Percentiles rank a stretch among this genome's conserved stretches.
Conservation (phyloP, 129 eudicot genomes). For the Helichrysum umbraculigerum region DNA sequence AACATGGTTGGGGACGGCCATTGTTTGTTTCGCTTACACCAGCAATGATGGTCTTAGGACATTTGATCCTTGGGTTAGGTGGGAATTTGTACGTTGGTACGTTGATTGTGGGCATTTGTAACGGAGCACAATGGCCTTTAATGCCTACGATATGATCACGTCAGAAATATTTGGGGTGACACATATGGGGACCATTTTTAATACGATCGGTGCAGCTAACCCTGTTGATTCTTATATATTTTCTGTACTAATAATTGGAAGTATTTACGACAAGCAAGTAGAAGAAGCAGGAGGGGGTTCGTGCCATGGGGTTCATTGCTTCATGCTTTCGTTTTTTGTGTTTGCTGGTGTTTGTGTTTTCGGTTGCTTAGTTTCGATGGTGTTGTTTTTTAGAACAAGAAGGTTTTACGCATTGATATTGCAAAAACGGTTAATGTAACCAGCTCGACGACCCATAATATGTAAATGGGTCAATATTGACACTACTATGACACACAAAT, state of each 20-base stretch:
- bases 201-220: slow-evolving; percentile 67
- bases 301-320: slow-evolving; percentile 77
- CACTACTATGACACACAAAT: not conserved
- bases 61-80: slow-evolving; percentile 66
- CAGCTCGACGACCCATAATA: too few relatives aligned
- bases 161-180: slow-evolving; percentile 81
- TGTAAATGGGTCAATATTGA: not conserved
- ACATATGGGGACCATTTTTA: slow-evolving; percentile 93
- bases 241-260: slow-evolving; percentile 73
- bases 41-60: slow-evolving; percentile 65
- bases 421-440: slow-evolving; percentile 34
- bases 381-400: slow-evolving; percentile 67
- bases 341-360: slow-evolving; percentile 53
- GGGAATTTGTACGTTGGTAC: slow-evolving; percentile 79
- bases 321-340: slow-evolving; percentile 71
- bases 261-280: slow-evolving; percentile 65
- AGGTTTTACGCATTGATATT: slow-evolving; percentile 46
- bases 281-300: slow-evolving; percentile 39
- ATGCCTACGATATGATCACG: slow-evolving; percentile 93
- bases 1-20: slow-evolving; percentile 69
- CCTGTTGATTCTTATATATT: slow-evolving; percentile 78
- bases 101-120: slow-evolving; percentile 73
- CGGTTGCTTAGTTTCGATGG: slow-evolving; percentile 57
- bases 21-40: slow-evolving; percentile 57
- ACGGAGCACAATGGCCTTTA: slow-evolving; percentile 88